Conservation (phyloP, 345 rosid species). For the Populus euphratica region DNA sequence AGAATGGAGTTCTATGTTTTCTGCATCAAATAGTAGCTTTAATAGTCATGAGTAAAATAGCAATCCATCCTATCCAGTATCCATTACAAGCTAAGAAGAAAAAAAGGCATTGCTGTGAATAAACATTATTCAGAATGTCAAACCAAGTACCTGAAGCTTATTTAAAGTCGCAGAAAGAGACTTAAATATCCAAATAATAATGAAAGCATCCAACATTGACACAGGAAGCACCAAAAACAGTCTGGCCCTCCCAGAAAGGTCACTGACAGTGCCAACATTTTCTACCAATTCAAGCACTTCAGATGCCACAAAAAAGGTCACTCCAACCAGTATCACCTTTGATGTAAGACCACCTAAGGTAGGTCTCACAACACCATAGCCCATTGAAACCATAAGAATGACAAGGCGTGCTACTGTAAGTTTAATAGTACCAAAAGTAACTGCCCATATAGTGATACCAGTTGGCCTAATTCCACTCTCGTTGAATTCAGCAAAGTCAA, state of each 20-base stretch:
- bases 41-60: neutral
- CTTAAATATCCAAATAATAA: constrained; percentile 89
- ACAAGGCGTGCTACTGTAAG: constrained; percentile 72
- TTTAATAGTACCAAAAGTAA: constrained; percentile 72
- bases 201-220: constrained; percentile 87
- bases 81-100: neutral
- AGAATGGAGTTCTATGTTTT: neutral
- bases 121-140: constrained; percentile 9
- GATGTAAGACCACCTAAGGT: constrained; percentile 87
- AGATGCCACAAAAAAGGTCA: constrained; percentile 80
- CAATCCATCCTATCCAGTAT: neutral
- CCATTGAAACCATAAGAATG: constrained; percentile 89
- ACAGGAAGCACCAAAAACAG: constrained; percentile 79
- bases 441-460: constrained; percentile 91
- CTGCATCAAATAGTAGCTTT: neutral
- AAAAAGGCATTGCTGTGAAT: neutral
- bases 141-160: constrained; percentile 72
- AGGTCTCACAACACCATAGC: constrained; percentile 97
- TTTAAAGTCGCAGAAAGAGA: constrained; percentile 85
- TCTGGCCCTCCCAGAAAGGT: constrained; percentile 87
- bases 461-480: constrained; percentile 83
- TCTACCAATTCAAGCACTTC: constrained; percentile 89
- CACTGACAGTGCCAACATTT: constrained; percentile 86
- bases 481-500: constrained; percentile 84
- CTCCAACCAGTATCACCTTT: constrained; percentile 85